phyloP scores from a whole-genome alignment of 139 green algal species.

The Tetradesmus obliquus region DNA sequence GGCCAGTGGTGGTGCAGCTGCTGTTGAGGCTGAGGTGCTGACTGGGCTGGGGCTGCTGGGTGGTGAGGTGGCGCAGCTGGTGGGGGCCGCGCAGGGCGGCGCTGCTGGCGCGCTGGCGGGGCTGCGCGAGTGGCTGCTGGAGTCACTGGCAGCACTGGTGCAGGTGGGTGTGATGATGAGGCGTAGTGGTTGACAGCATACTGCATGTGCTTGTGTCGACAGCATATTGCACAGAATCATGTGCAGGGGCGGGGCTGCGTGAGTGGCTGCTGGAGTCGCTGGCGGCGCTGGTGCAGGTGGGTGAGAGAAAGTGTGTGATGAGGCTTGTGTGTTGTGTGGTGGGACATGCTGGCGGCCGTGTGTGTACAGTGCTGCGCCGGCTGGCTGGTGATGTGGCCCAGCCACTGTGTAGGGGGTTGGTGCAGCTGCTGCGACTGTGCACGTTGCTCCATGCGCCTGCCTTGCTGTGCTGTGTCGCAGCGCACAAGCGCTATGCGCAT shows the following conservation, averaged over 20 bases:
- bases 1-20: neutral
- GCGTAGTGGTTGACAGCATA: neutral
- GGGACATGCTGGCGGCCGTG: neutral
- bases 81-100: neutral
- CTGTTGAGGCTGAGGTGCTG: conserved; percentile 4
- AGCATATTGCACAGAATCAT: too few relatives aligned
- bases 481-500: too few relatives aligned
- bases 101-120: neutral
- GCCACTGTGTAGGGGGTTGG: neutral
- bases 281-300: conserved; percentile 26
- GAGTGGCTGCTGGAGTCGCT: conserved; percentile 28
- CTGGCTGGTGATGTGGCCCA: too few relatives aligned
- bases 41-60: conserved; percentile 20
- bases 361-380: too few relatives aligned
- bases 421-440: neutral
- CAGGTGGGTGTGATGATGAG: neutral
- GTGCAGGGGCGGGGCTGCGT: neutral
- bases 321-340: neutral
- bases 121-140: conserved; percentile 32
- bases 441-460: too few relatives aligned
- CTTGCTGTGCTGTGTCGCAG: too few relatives aligned
- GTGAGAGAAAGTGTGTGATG: neutral
- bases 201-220: neutral
- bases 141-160: conserved; percentile 32
- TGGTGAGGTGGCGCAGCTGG: neutral